phyloP scores from a whole-genome alignment of 345 rosid genomes.

The Cardamine occulta region DNA sequence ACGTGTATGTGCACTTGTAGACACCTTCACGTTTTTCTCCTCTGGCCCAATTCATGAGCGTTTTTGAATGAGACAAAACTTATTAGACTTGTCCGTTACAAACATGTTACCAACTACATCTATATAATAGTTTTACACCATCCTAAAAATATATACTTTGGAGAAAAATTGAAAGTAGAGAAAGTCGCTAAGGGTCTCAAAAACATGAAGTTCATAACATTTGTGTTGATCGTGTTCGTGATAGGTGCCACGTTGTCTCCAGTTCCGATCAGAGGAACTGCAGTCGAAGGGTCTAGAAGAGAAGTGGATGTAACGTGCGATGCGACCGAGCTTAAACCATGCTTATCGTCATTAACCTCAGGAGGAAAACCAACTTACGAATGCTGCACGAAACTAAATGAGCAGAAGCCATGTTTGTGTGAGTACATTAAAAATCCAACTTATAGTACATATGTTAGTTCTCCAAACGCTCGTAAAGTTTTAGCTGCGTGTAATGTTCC shows the following conservation, averaged over 20 bases:
- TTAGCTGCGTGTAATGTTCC: conserved; percentile 6
- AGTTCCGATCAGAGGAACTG: not conserved
- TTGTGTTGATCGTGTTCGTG: not conserved
- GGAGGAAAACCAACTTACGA: not conserved
- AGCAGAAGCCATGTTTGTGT: conserved; percentile 46
- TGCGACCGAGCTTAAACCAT: conserved; percentile 34
- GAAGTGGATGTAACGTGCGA: conserved; percentile 14
- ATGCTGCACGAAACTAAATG: conserved; percentile 41
- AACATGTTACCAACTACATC: conserved; percentile 1
- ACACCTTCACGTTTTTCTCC: conserved; percentile 11
- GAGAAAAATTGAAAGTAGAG: not conserved
- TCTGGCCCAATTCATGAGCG: not conserved
- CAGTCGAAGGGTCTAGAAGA: not conserved
- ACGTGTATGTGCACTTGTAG: not conserved
- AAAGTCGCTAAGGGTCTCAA: not conserved
- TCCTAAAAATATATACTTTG: too few relatives aligned
- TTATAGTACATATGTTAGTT: conserved; percentile 19
- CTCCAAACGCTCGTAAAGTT: conserved; percentile 41
- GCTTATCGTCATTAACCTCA: conserved; percentile 16
- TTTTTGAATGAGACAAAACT: not conserved
- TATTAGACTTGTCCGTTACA: not conserved
- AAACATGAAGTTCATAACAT: conserved; percentile 17
- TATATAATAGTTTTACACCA: not conserved
- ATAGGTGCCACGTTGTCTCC: not conserved
- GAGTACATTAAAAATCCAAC: conserved; percentile 38